Conservation (phyloP, 306 rosid genomes). For the Prunus kanzakura region DNA sequence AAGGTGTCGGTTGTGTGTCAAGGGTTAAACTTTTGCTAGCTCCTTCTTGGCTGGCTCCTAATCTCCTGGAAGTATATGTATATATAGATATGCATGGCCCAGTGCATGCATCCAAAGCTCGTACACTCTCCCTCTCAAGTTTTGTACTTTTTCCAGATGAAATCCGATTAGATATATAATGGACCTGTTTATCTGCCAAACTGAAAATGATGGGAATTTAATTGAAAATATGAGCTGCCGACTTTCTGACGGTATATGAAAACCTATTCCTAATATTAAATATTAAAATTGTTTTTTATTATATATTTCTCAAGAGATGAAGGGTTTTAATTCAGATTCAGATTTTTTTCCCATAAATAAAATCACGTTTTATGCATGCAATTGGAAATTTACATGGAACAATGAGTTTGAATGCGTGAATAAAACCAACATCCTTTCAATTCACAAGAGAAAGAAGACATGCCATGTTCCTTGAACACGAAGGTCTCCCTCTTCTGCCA, state of each 20-base stretch:
- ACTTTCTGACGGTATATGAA: neutral
- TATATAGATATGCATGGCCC: neutral
- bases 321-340: too few relatives aligned
- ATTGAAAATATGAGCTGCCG: neutral
- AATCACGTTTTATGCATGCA: neutral
- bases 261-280: too few relatives aligned
- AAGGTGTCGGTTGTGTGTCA: neutral
- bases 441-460: slow-evolving; percentile 13
- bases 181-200: neutral
- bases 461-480: slow-evolving; percentile 9
- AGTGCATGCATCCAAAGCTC: neutral
- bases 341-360: neutral
- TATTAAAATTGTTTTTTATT: too few relatives aligned
- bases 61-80: neutral
- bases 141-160: neutral
- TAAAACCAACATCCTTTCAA: neutral
- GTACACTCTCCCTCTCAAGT: neutral
- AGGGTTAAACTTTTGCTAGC: neutral
- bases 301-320: too few relatives aligned
- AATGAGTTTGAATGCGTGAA: neutral
- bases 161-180: neutral
- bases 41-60: slow-evolving; percentile 5
- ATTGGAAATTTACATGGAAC: neutral
- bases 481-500: neutral
- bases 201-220: neutral